Evolutionary conservation across 2,329 filamentous ascomycete species (phyloP).

Genomic region (Alternaria alternata): DNA sequence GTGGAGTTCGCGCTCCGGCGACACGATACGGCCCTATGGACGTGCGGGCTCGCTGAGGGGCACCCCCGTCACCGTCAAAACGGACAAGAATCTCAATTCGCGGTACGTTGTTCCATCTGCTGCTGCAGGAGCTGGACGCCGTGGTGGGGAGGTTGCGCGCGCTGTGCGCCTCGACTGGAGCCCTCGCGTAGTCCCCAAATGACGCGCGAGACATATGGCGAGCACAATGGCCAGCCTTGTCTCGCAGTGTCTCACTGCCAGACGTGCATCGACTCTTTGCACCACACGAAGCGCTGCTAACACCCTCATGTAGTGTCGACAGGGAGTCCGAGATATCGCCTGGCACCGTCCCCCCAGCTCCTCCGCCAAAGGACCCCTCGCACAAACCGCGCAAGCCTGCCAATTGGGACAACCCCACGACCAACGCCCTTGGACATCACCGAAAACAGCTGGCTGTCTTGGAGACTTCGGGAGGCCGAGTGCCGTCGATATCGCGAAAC

Average conservation of each 20-base stretch:
- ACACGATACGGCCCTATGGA: slow-evolving; percentile 65
- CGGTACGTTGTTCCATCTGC: slow-evolving; percentile 51
- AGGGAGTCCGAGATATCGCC: slow-evolving; percentile 56
- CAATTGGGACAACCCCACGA: slow-evolving; percentile 62
- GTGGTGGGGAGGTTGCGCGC: slow-evolving; percentile 22
- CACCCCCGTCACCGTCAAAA: slow-evolving; percentile 61
- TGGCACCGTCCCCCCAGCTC: slow-evolving; percentile 47
- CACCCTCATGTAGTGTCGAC: slow-evolving; percentile 50
- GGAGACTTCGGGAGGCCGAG: slow-evolving; percentile 65
- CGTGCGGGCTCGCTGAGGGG: slow-evolving; percentile 46
- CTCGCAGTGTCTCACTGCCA: slow-evolving; percentile 33
- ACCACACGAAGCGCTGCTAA: slow-evolving; percentile 34
- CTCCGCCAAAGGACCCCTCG: slow-evolving; percentile 47
- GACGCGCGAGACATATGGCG: slow-evolving; percentile 1
- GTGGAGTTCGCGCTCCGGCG: slow-evolving; percentile 71
- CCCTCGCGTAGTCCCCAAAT: background rate
- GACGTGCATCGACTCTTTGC: slow-evolving; percentile 20
- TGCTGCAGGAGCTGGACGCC: slow-evolving; percentile 7
- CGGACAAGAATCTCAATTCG: slow-evolving; percentile 58
- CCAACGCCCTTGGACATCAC: slow-evolving; percentile 72
- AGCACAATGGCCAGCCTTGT: slow-evolving; percentile 31
- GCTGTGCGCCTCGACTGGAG: slow-evolving; percentile 25
- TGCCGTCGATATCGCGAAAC: slow-evolving; percentile 66
- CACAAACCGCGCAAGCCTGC: slow-evolving; percentile 53
- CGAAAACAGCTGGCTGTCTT: slow-evolving; percentile 75